A percentile compares a stretch with the other conserved stretches of the same genome.
phyloP scores from a whole-genome alignment of 2,329 filamentous ascomycete genomes.

The Chaetomiaceae sp. region DNA sequence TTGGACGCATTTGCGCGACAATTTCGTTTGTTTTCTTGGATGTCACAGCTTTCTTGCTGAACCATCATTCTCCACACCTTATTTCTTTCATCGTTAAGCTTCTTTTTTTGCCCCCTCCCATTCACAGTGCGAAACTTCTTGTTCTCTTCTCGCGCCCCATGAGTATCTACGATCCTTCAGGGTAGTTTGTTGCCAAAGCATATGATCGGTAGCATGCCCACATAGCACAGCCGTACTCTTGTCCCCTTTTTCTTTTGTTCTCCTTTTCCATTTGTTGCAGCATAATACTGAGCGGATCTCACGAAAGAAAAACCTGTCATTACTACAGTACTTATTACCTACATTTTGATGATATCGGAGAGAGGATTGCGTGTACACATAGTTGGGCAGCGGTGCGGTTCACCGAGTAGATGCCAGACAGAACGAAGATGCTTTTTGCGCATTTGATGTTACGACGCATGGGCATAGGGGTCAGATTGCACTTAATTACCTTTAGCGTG shows the following conservation, averaged over 20 bases:
- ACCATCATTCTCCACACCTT: too few species aligned
- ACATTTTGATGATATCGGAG: not conserved
- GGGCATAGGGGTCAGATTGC: too few species aligned
- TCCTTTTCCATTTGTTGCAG: conserved; percentile 9
- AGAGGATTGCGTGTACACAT: not conserved
- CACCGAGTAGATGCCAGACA: not conserved
- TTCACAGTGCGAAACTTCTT: not conserved
- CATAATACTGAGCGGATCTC: conserved; percentile 7
- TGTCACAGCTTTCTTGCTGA: too few species aligned
- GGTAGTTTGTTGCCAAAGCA: not conserved
- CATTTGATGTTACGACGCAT: too few species aligned
- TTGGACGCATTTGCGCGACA: too few species aligned
- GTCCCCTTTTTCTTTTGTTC: not conserved
- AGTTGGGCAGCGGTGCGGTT: not conserved
- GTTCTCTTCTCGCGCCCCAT: not conserved
- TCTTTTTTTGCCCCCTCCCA: not conserved
- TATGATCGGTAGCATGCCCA: not conserved
- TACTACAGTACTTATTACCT: too few species aligned
- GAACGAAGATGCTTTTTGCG: not conserved
- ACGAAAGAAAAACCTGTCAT: conserved; percentile 12
- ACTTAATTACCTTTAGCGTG: too few species aligned
- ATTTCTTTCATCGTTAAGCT: too few species aligned
- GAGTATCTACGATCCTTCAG: not conserved
- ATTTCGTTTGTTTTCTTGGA: too few species aligned
- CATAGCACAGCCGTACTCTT: too few species aligned